Base-by-base conservation (phyloP, 768 basidiomycete species). In the Mycena rebaudengoi region DNA sequence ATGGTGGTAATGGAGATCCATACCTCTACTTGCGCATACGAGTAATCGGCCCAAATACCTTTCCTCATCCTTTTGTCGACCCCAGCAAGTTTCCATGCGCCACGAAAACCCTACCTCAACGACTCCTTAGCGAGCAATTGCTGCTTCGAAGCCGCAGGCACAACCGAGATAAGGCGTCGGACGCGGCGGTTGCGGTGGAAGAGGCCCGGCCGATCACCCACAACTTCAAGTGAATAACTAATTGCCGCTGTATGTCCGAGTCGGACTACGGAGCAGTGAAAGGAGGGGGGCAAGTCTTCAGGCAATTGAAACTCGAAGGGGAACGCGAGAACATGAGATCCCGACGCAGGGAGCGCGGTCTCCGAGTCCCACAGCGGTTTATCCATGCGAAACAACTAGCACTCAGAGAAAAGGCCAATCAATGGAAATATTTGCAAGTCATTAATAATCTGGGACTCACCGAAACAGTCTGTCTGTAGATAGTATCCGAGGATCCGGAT, bases 21-120 rank as follows among this genome's bases (percentile, higher is more conserved):
- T 18, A 45, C 65, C 23, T 21, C 55, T 8, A 29, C 61, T 2
- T 46, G 56, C 3, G 52, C 65, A 60, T 43, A 52, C 5, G 65
- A 62, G 25, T 67, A 67, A 7, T 67, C 61, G 3, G 61, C 65
- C 61, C 61, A 67, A 20, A 67, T 54, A 4, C 61, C 61, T n/a
- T 48, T 11, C 13, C 65, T 16, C 11, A 67, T 20, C 26, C 63
- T 59, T 28, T 67, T 45, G 18, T 58, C 60, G 4, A 10, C 12
- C 7, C 23, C 43, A 10, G 40, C 20, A 18, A 30, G 28, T n/a
- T 25, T 59, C 55, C 51, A 67, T 10, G 35, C 33, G 4, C 65
- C 65, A n/a, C n/a, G 48, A 60, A 60, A 63, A 28, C 54, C 48
- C 35, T 63, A 57, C 18, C 18, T 39, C 20, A 67, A 25, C 3